phyloP scores from a whole-genome alignment of 148 eudicot genomes.

The Camellia lanceoleosa region DNA sequence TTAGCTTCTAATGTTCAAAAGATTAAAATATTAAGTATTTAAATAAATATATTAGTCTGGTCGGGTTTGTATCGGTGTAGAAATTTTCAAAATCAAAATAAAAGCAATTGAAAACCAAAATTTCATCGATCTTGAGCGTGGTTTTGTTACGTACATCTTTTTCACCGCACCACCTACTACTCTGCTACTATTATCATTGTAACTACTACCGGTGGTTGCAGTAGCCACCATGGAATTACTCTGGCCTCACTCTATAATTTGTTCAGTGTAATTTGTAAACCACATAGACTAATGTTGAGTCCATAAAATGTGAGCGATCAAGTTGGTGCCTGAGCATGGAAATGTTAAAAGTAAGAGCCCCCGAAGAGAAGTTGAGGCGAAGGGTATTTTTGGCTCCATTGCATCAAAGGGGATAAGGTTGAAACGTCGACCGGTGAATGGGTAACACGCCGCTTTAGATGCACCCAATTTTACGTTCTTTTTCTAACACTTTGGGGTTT shows the following conservation, averaged over 20 bases:
- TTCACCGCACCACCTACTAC: not conserved
- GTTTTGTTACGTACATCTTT: too few species aligned
- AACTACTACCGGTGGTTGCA: not conserved
- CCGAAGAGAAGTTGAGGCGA: slow-evolving; percentile 82
- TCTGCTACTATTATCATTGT: not conserved
- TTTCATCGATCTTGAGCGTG: too few species aligned
- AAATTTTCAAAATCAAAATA: too few species aligned
- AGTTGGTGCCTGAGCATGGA: slow-evolving; percentile 69
- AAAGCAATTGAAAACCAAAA: too few species aligned
- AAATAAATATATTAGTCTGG: too few species aligned
- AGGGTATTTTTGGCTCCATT: slow-evolving; percentile 52
- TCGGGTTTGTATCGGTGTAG: too few species aligned
- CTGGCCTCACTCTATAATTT: not conserved
- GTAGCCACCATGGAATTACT: not conserved
- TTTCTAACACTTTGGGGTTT: not conserved
- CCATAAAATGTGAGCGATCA: too few species aligned
- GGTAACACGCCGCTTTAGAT: slow-evolving; percentile 40
- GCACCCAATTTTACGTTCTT: not conserved
- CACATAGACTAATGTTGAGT: slow-evolving; percentile 10
- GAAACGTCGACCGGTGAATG: slow-evolving; percentile 38
- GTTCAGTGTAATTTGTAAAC: not conserved
- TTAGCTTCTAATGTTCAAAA: too few species aligned
- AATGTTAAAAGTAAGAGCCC: slow-evolving; percentile 81
- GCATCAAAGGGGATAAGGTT: slow-evolving; percentile 32
- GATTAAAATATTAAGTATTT: too few species aligned